Evolutionary conservation across 208 protist genomes (phyloP).

Genomic region (Leishmania gerbilli): DNA sequence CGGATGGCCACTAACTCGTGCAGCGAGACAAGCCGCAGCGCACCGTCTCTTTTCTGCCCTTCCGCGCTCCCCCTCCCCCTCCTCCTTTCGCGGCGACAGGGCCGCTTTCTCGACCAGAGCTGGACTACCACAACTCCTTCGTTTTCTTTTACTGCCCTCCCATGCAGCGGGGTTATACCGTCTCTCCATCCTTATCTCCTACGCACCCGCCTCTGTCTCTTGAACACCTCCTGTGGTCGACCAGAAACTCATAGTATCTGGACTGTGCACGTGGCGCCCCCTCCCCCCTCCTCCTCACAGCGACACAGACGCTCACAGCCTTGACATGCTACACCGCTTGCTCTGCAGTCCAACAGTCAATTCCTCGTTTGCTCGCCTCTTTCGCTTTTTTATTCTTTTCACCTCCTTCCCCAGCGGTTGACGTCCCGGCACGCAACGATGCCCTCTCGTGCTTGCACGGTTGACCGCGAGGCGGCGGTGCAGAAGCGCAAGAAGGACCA

Average conservation of each 20-base stretch:
- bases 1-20: neutral
- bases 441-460: neutral
- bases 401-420: neutral
- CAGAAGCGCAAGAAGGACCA: slow-evolving; percentile 89
- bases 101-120: neutral
- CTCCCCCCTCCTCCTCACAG: neutral
- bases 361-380: neutral
- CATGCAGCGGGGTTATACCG: neutral
- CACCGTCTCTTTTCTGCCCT: neutral
- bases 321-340: neutral
- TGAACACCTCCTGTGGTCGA: neutral
- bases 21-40: neutral
- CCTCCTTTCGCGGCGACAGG: neutral
- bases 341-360: neutral
- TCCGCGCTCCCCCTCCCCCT: neutral
- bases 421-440: neutral
- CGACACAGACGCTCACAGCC: neutral
- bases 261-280: neutral
- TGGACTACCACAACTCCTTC: neutral
- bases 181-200: neutral
- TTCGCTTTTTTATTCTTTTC: neutral
- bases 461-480: slow-evolving; percentile 72
- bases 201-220: neutral
- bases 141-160: slow-evolving; percentile 4
- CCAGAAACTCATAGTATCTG: neutral